Conservation (phyloP, 805 yeast genomes). For the Huiozyma sinensis region DNA sequence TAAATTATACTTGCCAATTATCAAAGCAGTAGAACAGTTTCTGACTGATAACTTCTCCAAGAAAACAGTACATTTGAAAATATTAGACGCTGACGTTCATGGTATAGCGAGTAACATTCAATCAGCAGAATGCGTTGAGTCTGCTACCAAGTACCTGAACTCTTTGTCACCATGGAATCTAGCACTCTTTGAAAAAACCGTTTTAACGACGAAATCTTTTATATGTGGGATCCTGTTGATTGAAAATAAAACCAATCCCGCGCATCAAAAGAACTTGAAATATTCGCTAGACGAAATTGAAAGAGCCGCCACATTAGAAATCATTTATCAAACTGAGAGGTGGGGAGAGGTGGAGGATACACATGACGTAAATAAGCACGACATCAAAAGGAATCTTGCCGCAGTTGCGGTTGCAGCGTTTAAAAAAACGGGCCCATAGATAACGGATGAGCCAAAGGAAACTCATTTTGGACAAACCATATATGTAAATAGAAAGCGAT, state of each 20-base stretch:
- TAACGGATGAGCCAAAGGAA: no score
- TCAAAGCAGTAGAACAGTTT: constrained; percentile 51
- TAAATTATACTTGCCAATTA: constrained; percentile 63
- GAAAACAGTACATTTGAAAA: constrained; percentile 31
- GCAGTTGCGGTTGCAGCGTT: constrained; percentile 58
- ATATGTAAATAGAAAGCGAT: no score
- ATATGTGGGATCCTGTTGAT: constrained; percentile 67
- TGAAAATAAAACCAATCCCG: constrained; percentile 30
- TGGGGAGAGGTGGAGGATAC: constrained; percentile 99
- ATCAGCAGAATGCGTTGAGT: constrained; percentile 42
- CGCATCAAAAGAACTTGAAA: constrained; percentile 15
- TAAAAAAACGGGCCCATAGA: not conserved
- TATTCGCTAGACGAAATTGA: constrained; percentile 60
- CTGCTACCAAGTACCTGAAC: constrained; percentile 56
- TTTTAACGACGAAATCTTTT: constrained; percentile 75
- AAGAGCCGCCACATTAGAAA: constrained; percentile 69
- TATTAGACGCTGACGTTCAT: constrained; percentile 69
- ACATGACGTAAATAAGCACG: constrained; percentile 93
- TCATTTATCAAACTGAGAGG: constrained; percentile 68
- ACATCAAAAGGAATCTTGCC: constrained; percentile 70
- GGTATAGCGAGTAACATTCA: constrained; percentile 80
- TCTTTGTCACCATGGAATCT: constrained; percentile 62
- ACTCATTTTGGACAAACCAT: no score
- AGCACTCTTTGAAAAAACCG: constrained; percentile 85
- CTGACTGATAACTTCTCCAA: constrained; percentile 32